phyloP scores from a whole-genome alignment of 2,329 filamentous ascomycete genomes.

The Albophoma yamanashiensis region DNA sequence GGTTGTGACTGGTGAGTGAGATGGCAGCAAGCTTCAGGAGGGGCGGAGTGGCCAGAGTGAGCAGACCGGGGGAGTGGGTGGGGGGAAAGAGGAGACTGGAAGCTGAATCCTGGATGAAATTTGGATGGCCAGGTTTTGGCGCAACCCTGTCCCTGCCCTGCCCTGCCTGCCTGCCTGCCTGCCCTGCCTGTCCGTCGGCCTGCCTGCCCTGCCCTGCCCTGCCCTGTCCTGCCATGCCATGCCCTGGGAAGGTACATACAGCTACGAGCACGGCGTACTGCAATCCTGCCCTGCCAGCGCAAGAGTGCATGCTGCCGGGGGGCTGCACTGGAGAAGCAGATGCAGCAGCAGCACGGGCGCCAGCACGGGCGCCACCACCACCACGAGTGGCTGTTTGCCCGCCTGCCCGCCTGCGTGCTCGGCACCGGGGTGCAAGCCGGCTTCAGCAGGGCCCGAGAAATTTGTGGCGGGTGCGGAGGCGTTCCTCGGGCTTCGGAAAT shows the following conservation, averaged over 20 bases:
- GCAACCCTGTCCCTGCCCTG: slow-evolving; percentile 7
- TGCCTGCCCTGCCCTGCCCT: not conserved
- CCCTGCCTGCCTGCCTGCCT: not conserved
- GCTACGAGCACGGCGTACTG: too few relatives aligned
- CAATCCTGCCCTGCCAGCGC: too few relatives aligned
- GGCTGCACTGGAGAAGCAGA: not conserved
- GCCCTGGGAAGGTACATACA: too few relatives aligned
- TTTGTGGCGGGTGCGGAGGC: slow-evolving; percentile 15
- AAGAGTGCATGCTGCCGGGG: not conserved
- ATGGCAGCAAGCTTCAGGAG: slow-evolving; percentile 2
- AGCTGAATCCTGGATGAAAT: slow-evolving; percentile 2
- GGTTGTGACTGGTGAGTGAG: not conserved
- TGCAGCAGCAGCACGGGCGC: not conserved
- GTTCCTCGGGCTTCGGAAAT: not conserved
- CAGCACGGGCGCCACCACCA: not conserved
- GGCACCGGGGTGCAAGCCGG: not conserved
- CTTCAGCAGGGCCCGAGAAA: slow-evolving; percentile 7
- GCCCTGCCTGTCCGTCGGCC: not conserved
- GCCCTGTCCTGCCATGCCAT: too few relatives aligned
- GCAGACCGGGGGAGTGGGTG: not conserved
- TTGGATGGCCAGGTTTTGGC: slow-evolving; percentile 2
- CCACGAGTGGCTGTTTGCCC: not conserved
- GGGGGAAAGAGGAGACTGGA: not conserved
- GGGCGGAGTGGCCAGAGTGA: slow-evolving; percentile 1
- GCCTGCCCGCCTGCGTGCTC: not conserved